Base-by-base conservation (phyloP, 192 early-diverging fungal genomes). In the Linnemannia schmuckeri region DNA sequence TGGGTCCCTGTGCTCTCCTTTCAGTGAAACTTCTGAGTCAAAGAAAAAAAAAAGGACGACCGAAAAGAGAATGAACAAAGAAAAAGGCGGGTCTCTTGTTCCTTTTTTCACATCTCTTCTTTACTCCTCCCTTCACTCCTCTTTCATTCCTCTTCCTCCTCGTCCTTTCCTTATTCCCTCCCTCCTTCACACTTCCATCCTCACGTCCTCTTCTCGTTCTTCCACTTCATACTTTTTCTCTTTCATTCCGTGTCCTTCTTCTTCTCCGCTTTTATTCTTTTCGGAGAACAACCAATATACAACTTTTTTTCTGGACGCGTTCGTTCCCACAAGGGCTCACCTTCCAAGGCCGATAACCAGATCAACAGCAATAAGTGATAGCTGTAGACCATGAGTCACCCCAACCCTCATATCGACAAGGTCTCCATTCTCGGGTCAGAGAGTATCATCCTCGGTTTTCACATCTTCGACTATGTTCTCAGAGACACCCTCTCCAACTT, bases 371-470 rank as follows among this genome's bases (percentile, higher is more conserved):
- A 37, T 42, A 72, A 52, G 54, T 6, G 38, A 72, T 17, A 54
- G 18, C 38, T 24, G 61, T 30, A 40, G 49, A 63, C 22, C 57
- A 86, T 86, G 84, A 86, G 84, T 76, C 79, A 87, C 72, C 89
- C 85, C 9, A 87, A 85, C 42, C 86, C 89, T 10, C 92, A 93
- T 87, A 92, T 96, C 68, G 88, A 90, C 88, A 92, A 91, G 76
- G 94, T 99, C 73, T 92, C 96, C 40, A 95, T 99, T 76, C 94
- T 99, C n/a, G 96, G 96, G 17, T 74, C 89, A 74, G 97, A 99
- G 81, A 93, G 95, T 77, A 97, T 98, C 80, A 90, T 97, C 72
- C 92, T 96, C 52, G 98, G 98, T 15, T 95, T 94, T 87, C 94
- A 94, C 84, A 89, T 99, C 46, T 91, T 92, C 47, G 91, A 94